These are phyloP conservation scores for Claviceps arundinis DNA, from an alignment of 2,329 filamentous ascomycete species.

Conservation along the genomic window DNA sequence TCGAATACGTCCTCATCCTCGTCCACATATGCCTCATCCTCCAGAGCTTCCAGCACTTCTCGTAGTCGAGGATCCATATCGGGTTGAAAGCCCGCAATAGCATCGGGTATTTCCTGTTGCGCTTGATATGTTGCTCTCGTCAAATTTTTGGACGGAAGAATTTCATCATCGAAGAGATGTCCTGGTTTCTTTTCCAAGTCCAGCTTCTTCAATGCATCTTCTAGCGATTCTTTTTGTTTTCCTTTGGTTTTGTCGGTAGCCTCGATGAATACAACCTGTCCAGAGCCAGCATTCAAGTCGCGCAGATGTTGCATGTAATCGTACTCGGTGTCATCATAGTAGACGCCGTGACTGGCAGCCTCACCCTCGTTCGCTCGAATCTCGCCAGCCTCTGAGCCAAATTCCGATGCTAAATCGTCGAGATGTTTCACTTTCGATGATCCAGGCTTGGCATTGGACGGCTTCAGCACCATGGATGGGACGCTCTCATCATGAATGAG, in stretches of 20 bases:
- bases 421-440: conserved; percentile 48
- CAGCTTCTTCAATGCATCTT: conserved; percentile 62
- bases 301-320: conserved; percentile 99
- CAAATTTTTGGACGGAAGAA: conserved; percentile 69
- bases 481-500: conserved; percentile 85
- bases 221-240: conserved; percentile 64
- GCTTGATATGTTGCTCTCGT: conserved; percentile 72
- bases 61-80: conserved; percentile 92
- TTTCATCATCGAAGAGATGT: conserved; percentile 56
- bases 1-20: conserved; percentile 82
- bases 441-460: conserved; percentile 30
- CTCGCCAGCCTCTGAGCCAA: conserved; percentile 50
- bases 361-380: conserved; percentile 89
- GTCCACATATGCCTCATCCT: conserved; percentile 90
- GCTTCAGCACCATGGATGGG: conserved; percentile 83
- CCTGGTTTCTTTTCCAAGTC: conserved; percentile 40
- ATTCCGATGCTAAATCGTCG: conserved; percentile 61
- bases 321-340: conserved; percentile 88
- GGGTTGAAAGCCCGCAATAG: conserved; percentile 84
- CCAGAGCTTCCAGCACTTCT: conserved; percentile 83
- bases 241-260: conserved; percentile 57
- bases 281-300: conserved; percentile 58
- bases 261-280: conserved; percentile 75
- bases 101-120: conserved; percentile 85
- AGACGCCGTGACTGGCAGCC: conserved; percentile 86